These are phyloP conservation scores for Dryas drummondii DNA, from an alignment of 306 rosid genomes.

Conservation along the genomic window DNA sequence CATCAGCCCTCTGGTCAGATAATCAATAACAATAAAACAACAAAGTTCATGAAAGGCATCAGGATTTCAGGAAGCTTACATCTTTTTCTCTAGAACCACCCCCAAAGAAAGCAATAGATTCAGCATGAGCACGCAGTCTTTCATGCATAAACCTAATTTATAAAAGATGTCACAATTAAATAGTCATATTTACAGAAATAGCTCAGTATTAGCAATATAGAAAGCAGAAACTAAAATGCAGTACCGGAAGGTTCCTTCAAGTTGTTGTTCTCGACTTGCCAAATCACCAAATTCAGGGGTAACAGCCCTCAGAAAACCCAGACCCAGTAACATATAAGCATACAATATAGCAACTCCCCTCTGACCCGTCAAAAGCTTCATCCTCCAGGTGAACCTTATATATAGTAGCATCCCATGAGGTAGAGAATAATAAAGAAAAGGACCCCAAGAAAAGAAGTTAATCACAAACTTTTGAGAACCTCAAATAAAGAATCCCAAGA, in stretches of 20 bases:
- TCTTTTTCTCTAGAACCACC: constrained; percentile 98
- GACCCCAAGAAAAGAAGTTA: neutral
- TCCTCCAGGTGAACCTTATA: constrained; percentile 99
- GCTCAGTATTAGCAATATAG: constrained; percentile 18
- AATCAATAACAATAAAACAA: neutral
- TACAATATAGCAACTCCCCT: constrained; percentile 94
- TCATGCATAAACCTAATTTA: constrained; percentile 96
- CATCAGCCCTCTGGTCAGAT: no score
- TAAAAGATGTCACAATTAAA: constrained; percentile 29
- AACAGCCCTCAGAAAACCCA: constrained; percentile 80
- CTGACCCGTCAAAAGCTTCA: constrained; percentile 93
- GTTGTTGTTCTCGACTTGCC: constrained; percentile 86
- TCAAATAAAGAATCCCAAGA: neutral
- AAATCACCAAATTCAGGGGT: constrained; percentile 98
- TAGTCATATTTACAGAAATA: constrained; percentile 20
- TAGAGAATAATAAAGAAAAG: constrained; percentile 18
- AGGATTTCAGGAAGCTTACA: constrained; percentile 51
- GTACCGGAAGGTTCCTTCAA: constrained; percentile 94
- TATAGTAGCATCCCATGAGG: constrained; percentile 17
- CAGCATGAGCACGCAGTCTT: constrained; percentile 95
- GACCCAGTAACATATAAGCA: constrained; percentile 93
- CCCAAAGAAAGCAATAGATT: constrained; percentile 98
- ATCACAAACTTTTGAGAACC: constrained; percentile 11
- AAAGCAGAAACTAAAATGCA: constrained; percentile 26
- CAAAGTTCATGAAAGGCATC: neutral